Base-by-base conservation (phyloP, 2,329 filamentous ascomycete genomes). In the Colletotrichum costaricense region DNA sequence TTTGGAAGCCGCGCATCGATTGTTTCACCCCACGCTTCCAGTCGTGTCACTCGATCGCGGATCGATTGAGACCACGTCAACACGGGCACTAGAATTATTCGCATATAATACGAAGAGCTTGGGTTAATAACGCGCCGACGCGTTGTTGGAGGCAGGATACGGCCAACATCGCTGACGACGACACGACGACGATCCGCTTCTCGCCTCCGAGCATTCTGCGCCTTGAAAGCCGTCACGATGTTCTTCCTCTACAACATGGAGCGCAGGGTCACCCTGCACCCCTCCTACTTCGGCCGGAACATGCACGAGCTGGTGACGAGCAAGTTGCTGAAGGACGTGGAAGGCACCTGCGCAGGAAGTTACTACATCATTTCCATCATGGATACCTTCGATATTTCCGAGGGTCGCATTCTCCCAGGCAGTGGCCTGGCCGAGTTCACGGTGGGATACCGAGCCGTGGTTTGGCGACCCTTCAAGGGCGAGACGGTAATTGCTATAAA, bases 331-430 rank as follows among this genome's bases (percentile, higher is more conserved):
- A 93, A 94, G 80, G 96, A 98, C 81, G 95, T 98, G 75, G 97
- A 99, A 85, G 97, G 97, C 28, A 96, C 94, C 55, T 98, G 95
- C 84, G 97, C 95, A 3, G 97, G 97, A 72, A 95, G 94, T 82
- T 98, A 97, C 87, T 98, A 97, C 84, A 97, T 99, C 81, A 97
- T 99, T 78, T 97, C 95, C 80, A 97, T 99, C 79, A 96, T 99
- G 91, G 95, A 98, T 83, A 94, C 95, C 62, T 95, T 97, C 79
- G 94, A 98, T 78, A 96, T 98, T 79, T 97, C 95, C 19, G 95
- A 98, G 80, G 95, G 95, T 14, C 93, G 95, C 78, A 96, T 99
- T 75, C 90, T 98, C 69, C 96, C 97, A 3, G 94, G 96, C 9
- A 97, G 93, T 75, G 97, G 95, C 11, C 89, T 97, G 77, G 96